Conservation (phyloP, 176 grass and related monocot genomes). For the Cenchrus americanus region DNA sequence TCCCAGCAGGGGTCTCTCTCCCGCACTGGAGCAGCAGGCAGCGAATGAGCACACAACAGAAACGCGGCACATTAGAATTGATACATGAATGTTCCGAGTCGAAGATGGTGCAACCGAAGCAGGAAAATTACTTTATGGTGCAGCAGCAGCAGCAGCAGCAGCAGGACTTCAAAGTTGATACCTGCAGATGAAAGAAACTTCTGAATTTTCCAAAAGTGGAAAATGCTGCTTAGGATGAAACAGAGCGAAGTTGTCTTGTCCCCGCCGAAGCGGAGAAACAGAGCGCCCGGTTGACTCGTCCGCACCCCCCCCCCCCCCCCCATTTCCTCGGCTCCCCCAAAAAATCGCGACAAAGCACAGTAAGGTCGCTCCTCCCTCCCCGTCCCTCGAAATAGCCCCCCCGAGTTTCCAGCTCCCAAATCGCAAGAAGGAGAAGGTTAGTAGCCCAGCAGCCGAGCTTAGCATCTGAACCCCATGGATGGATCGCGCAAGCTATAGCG, state of each 20-base stretch:
- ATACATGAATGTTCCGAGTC: not conserved
- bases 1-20: slow-evolving; percentile 97
- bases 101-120: not conserved
- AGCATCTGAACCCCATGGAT: not conserved
- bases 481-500: not conserved
- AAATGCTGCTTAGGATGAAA: not conserved
- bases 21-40: slow-evolving; percentile 50
- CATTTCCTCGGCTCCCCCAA: not conserved
- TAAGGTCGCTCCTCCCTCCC: not conserved
- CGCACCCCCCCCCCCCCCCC: too few relatives aligned
- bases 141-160: not conserved
- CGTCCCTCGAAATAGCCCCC: too few relatives aligned
- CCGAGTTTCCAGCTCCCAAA: not conserved
- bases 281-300: not conserved
- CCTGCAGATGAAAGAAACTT: slow-evolving; percentile 37
- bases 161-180: slow-evolving; percentile 21
- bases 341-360: not conserved
- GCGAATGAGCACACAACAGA: not conserved
- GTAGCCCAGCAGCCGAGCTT: not conserved
- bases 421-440: too few relatives aligned
- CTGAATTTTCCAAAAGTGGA: not conserved
- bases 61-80: not conserved
- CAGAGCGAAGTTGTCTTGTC: too few relatives aligned
- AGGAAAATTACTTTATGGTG: slow-evolving; percentile 44
- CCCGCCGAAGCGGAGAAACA: too few relatives aligned